A percentile compares a stretch with the other conserved stretches of the same genome.
Conservation (phyloP, 495 filamentous ascomycete genomes). For the Penicillium nucicola region DNA sequence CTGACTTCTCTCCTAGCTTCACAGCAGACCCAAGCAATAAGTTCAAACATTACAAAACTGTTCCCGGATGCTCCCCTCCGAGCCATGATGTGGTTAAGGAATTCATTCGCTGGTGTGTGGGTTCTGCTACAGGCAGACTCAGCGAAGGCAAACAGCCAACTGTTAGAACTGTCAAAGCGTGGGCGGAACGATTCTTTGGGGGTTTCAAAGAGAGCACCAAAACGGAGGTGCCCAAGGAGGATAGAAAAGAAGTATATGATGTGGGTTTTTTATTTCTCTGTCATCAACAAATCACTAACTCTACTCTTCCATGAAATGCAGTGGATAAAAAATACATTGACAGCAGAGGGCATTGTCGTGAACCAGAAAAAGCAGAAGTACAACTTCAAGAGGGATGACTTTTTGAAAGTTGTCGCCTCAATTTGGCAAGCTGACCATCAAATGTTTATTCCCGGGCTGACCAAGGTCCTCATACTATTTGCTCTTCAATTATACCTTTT, state of each 20-base stretch:
- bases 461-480: conserved; percentile 10
- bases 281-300: too few species aligned
- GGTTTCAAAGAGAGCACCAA: background rate
- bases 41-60: background rate
- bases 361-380: conserved; percentile 8
- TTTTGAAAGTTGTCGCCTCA: conserved; percentile 4
- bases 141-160: background rate
- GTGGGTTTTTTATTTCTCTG: background rate
- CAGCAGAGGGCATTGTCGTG: conserved; percentile 2
- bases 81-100: background rate
- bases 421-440: conserved; percentile 1
- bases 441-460: conserved; percentile 3
- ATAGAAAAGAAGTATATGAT: conserved; percentile 1
- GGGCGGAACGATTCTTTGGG: background rate
- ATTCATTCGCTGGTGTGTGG: background rate
- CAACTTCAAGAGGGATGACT: conserved; percentile 4
- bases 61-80: background rate
- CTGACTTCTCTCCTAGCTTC: too few species aligned
- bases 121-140: background rate
- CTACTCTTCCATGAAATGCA: background rate
- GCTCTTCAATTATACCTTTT: conserved; percentile 9
- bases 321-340: background rate
- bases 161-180: background rate
- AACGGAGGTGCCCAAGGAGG: background rate
- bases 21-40: background rate